phyloP scores from a whole-genome alignment of 106 monocot species.

The Acanthochlamys bracteata region DNA sequence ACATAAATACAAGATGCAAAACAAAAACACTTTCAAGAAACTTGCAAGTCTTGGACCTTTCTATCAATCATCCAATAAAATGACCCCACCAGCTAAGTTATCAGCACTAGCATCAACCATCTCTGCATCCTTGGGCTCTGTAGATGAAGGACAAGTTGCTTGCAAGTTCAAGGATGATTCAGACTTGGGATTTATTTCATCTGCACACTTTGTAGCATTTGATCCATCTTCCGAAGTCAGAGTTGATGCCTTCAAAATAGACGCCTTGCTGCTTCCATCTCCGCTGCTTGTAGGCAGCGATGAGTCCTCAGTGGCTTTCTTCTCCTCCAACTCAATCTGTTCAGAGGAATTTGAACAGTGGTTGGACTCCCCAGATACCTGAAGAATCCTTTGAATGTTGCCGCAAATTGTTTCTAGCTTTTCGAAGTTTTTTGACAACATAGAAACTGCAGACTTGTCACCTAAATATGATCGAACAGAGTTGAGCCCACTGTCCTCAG shows the following conservation, averaged over 20 bases:
- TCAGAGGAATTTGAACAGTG: not conserved
- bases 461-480: slow-evolving; percentile 29
- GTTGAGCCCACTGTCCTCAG: slow-evolving; percentile 33
- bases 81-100: not conserved
- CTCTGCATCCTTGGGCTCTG: slow-evolving; percentile 1
- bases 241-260: not conserved
- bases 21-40: too few relatives aligned
- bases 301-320: not conserved
- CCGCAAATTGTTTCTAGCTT: slow-evolving; percentile 40
- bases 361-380: not conserved
- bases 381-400: slow-evolving; percentile 26
- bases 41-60: not conserved
- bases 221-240: not conserved
- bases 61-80: slow-evolving; percentile 3
- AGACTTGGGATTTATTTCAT: not conserved
- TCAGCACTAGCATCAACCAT: slow-evolving; percentile 2
- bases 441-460: slow-evolving; percentile 26
- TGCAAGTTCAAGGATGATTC: not conserved
- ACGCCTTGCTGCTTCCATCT: not conserved
- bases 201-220: not conserved
- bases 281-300: not conserved
- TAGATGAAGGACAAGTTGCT: not conserved
- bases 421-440: slow-evolving; percentile 30
- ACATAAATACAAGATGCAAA: too few relatives aligned
- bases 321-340: not conserved